Evolutionary conservation across 2,329 filamentous ascomycete species (phyloP), one percentile per base, ranked within the genome.

Genomic region (Neofusicoccum cordaticola): DNA sequence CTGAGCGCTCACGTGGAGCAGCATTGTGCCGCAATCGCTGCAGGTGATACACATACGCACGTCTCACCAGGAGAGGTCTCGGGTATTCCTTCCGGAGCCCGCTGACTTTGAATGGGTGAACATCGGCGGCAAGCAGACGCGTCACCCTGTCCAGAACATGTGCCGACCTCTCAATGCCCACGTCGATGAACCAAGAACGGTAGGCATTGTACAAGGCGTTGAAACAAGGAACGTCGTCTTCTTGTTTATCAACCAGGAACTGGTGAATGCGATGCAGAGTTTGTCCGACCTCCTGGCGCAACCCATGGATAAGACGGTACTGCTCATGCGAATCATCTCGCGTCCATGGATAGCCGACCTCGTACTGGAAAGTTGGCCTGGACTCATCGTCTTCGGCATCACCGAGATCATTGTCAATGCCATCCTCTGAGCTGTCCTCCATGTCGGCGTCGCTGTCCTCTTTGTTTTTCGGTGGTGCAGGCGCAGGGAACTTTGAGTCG

Each of bases 201-300:
- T 97, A 99, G 1, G 94, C 92, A 22, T 90, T 90, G 77, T 97
- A 99, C 2, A 99, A 80, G 0, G 93, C 88, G 27, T 93, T 97
- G 79, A 99, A 99, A 78, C 93, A 97, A 15, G 91, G 88, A 0
- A 99, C 95, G 74, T 99, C 95, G 73, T 99, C 95, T 74, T 98
- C 92, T 74, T 97, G 93, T 66, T 94, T 88, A 67, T 87, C 81
- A 17, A 87, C 89, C 65, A 99, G 81, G 80, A 97, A 99, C 1
- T 83, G 79, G 77, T 99, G 96, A 0, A 96, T 92, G 63, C 86
- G 85, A 68, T 95, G 94, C 27, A 99, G 81, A 0, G 94, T 85
- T 70, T 88, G 84, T 5, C 96, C 95, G 39, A 96, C 86, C 57
- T 89, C 84, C 67, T 94, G 90, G 41, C 95, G 90, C 52, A 97